Evolutionary conservation across 352 stramenopile genomes (phyloP).

Genomic region (Aphanomyces astaci): DNA sequence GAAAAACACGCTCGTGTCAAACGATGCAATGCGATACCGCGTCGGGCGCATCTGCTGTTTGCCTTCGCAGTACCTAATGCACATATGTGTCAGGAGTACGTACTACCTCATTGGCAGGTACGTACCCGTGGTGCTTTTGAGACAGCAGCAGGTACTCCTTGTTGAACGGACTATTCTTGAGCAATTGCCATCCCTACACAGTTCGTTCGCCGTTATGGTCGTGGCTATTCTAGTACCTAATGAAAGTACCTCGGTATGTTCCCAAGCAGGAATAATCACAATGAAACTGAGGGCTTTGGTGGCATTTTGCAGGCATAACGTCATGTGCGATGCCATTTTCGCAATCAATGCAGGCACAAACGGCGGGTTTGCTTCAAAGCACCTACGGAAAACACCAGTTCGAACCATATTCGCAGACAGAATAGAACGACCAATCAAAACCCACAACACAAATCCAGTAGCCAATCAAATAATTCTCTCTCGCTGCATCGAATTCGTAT

Average conservation of each 20-base stretch:
- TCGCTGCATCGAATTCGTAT: too few species aligned
- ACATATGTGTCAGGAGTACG: neutral
- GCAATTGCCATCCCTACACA: slow-evolving; percentile 60
- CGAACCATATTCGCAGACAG: too few species aligned
- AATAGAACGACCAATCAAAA: too few species aligned
- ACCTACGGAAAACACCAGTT: too few species aligned
- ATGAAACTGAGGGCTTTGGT: slow-evolving; percentile 80
- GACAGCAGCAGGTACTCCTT: slow-evolving; percentile 60
- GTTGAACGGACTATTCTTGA: slow-evolving; percentile 70
- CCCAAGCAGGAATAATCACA: slow-evolving; percentile 87
- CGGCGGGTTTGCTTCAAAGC: slow-evolving; percentile 92
- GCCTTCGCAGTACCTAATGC: slow-evolving; percentile 70
- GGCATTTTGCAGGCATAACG: slow-evolving; percentile 52
- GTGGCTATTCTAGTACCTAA: too few species aligned
- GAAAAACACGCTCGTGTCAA: slow-evolving; percentile 95
- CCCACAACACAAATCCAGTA: too few species aligned
- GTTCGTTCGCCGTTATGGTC: too few species aligned
- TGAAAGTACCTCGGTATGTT: slow-evolving; percentile 56
- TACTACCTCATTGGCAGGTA: neutral
- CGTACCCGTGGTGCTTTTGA: slow-evolving; percentile 71
- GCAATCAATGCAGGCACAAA: slow-evolving; percentile 91
- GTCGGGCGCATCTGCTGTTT: slow-evolving; percentile 87
- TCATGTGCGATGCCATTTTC: slow-evolving; percentile 85
- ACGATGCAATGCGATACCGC: slow-evolving; percentile 86
- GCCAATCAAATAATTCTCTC: too few species aligned